A percentile compares a stretch with the other conserved stretches of the same genome.
Evolutionary conservation across 208 protist species (phyloP).

Genomic region (Wallacemonas rigidus): DNA sequence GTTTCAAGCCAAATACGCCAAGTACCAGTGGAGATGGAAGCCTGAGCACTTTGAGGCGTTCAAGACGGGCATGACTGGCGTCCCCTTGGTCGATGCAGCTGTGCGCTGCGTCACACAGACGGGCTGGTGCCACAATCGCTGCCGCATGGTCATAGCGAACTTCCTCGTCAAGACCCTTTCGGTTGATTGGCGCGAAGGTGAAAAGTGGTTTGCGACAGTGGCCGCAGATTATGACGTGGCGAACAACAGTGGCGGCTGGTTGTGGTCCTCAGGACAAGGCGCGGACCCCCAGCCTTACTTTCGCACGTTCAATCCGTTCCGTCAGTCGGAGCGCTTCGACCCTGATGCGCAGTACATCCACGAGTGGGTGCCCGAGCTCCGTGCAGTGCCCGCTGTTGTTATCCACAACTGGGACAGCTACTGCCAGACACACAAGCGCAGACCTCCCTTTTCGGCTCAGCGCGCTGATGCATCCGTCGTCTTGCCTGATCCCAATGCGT

Average conservation of each 20-base stretch:
- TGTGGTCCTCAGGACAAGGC: slow-evolving; percentile 73
- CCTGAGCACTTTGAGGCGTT: slow-evolving; percentile 62
- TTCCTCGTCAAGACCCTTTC: slow-evolving; percentile 88
- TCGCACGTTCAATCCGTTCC: slow-evolving; percentile 82
- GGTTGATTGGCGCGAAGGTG: slow-evolving; percentile 92
- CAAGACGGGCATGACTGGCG: slow-evolving; percentile 79
- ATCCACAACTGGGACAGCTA: slow-evolving; percentile 74
- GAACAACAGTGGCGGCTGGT: slow-evolving; percentile 88
- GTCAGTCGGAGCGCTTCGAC: slow-evolving; percentile 65
- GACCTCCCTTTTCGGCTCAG: not conserved
- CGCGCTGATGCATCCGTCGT: not conserved
- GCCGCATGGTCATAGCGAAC: slow-evolving; percentile 78
- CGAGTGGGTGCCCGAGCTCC: slow-evolving; percentile 74
- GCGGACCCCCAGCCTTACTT: slow-evolving; percentile 85
- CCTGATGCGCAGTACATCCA: slow-evolving; percentile 66
- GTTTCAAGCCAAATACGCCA: slow-evolving; percentile 57
- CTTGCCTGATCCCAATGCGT: not conserved
- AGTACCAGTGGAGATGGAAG: slow-evolving; percentile 64
- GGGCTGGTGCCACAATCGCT: slow-evolving; percentile 83
- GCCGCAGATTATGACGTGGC: slow-evolving; percentile 89
- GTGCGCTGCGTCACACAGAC: slow-evolving; percentile 88
- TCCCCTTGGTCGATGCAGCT: slow-evolving; percentile 92
- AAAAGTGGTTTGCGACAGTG: slow-evolving; percentile 83
- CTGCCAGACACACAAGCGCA: slow-evolving; percentile 34
- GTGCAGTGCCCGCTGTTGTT: slow-evolving; percentile 45